Base-by-base conservation (phyloP, 2,329 filamentous ascomycete genomes). In the Aspergillus ruber region DNA sequence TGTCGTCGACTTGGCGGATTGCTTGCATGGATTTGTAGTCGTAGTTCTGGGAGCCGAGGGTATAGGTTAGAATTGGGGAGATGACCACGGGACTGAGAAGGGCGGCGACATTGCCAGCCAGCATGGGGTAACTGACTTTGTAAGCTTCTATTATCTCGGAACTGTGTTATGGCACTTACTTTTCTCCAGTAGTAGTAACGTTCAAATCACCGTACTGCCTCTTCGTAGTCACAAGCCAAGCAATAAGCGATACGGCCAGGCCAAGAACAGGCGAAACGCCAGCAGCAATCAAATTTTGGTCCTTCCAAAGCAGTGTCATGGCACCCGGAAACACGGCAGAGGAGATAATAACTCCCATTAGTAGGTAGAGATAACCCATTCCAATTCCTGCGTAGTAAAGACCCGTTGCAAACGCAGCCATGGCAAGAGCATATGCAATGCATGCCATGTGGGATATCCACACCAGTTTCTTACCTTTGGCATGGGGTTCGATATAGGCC, bases 291-390 rank as follows among this genome's bases (percentile, higher is more conserved):
- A 81, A 83, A 60, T 88, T 89, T 65, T 94, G 89, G 2, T 84
- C 81, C 43, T 79, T 80, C 88, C 89, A 95, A 50, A 90, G 75
- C 0, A 95, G 77, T 0, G 88, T 87, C 52, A 95, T 72, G 0
- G 88, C 85, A 0, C 88, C 87, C 0, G 90, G 90, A 10, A 95
- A 77, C 3, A 95, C 89, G 3, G 88, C 90, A 0, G 86, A 82
- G 0, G 85, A 89, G 62, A 95, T 93, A 59, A 95, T 88, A 44
- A 90, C 86, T 6, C 90, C 90, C 90, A 95, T 95, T 62, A 95
- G 80, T 1, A 95, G 74, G 62, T 94, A 94, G 3, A 94, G 75
- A 60, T 90, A 94, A 9, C 89, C 90, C 87, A 95, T 93, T 9
- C 81, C 85, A 51, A 95, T 86, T 17, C 85, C 84, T 2, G 81